These are phyloP conservation scores for Dactylellina drechsleri DNA, from an alignment of 2,329 filamentous ascomycete genomes.

Conservation along the genomic window DNA sequence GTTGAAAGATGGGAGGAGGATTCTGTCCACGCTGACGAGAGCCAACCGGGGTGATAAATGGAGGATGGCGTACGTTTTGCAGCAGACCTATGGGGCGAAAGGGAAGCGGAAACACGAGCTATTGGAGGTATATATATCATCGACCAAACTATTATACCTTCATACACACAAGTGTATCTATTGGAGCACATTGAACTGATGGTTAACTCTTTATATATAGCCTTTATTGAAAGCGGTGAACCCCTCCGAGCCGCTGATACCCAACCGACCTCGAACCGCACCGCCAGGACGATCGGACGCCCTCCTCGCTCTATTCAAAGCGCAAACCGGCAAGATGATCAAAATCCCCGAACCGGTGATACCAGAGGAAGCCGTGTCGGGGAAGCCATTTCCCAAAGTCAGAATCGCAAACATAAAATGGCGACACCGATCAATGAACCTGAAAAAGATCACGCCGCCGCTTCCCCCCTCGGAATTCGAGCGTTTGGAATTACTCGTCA, in stretches of 20 bases:
- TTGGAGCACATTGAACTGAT: neutral
- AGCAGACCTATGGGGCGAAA: slow-evolving; percentile 56
- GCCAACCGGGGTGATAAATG: slow-evolving; percentile 58
- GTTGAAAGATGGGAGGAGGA: slow-evolving; percentile 56
- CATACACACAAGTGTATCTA: neutral
- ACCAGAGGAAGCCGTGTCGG: slow-evolving; percentile 55
- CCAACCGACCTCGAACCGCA: slow-evolving; percentile 40
- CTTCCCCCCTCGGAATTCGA: slow-evolving; percentile 45
- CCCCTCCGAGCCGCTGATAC: slow-evolving; percentile 55
- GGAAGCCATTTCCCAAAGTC: slow-evolving; percentile 54
- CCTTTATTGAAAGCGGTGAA: slow-evolving; percentile 39
- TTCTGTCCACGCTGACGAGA: slow-evolving; percentile 55
- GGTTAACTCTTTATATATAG: neutral
- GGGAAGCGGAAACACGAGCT: slow-evolving; percentile 57
- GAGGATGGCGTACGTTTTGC: slow-evolving; percentile 55
- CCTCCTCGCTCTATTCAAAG: slow-evolving; percentile 53
- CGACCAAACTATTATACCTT: too few relatives aligned
- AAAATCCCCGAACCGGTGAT: slow-evolving; percentile 53
- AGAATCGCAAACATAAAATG: slow-evolving; percentile 56
- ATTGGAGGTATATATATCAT: slow-evolving; percentile 48
- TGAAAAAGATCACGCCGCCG: slow-evolving; percentile 54
- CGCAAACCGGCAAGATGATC: slow-evolving; percentile 52
- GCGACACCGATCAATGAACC: slow-evolving; percentile 52
- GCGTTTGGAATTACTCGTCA: slow-evolving; percentile 54
- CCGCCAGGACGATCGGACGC: slow-evolving; percentile 52